Percentiles rank a stretch among this genome's conserved stretches.
These are phyloP conservation scores for Kuraishia hungarica DNA, from an alignment of 805 yeast genomes.

Conservation along the genomic window DNA sequence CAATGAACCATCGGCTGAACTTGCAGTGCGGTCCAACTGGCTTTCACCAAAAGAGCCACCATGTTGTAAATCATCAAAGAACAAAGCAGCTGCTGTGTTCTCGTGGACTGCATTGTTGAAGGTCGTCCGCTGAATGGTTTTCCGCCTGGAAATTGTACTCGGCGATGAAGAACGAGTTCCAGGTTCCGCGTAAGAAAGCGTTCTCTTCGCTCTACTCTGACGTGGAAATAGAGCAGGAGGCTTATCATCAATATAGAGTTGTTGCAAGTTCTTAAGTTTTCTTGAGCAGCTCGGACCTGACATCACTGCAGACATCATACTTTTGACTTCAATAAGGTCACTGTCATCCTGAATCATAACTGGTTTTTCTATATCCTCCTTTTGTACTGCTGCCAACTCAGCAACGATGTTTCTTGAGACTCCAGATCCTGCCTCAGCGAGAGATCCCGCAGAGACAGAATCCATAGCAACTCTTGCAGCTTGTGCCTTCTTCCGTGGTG, in stretches of 20 bases:
- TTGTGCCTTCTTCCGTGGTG: not conserved
- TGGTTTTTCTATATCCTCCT: no score
- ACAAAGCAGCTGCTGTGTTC: not conserved
- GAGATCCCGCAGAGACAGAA: not conserved
- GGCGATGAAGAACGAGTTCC: not conserved
- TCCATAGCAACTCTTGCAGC: not conserved
- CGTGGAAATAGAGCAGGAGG: not conserved
- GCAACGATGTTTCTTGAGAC: not conserved
- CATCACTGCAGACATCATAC: not conserved
- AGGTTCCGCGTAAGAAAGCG: not conserved
- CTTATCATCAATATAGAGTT: slow-evolving; percentile 1
- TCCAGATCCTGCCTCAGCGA: not conserved
- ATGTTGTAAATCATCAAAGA: no score
- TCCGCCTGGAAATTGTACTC: not conserved
- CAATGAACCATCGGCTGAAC: no score
- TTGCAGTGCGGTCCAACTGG: not conserved
- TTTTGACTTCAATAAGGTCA: not conserved
- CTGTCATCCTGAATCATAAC: not conserved
- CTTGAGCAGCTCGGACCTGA: not conserved
- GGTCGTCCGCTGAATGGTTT: not conserved
- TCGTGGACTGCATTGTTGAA: not conserved
- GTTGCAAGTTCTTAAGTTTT: not conserved
- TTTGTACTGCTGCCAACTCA: not conserved
- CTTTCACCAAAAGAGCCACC: not conserved
- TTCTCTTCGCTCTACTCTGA: not conserved